Base-by-base conservation (phyloP, 306 rosid species). In the Acacia melanoxylon region DNA sequence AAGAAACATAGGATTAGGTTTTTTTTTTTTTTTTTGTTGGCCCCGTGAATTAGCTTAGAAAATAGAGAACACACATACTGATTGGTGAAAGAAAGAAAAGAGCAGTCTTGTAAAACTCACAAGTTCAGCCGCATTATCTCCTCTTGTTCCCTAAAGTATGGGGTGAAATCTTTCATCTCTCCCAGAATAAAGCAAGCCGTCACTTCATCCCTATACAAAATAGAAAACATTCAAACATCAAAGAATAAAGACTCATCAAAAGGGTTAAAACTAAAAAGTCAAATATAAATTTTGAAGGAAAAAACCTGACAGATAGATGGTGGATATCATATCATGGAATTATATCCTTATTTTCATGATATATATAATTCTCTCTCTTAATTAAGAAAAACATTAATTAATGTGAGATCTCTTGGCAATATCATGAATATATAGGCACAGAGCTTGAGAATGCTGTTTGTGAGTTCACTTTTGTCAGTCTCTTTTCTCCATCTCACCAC, bases 381-480 rank as follows among this genome's bases (percentile, higher is more conserved):
- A 46, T 67, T 54, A 65, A 73, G 67, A 40, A 63, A 27, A 69
- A 61, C 24, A 61, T 68, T 72, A 25, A 42, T 13, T 37, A 37
- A 37, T 62, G 19, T 52, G 7, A 5, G 4, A 1, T 5, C 14
- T 65, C 33, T 24, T 4, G 67, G 17, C 66, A 6, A 61, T 77
- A 27, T 65, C 58, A 42, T 68, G 72, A 77, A 72, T 42, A 81
- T 82, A 16, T 82, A 81, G 73, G 84, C 81, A 83, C 79, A 80
- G 85, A 24, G 74, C 68, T 74, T 73, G 40, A 58, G 49, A 63
- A 31, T 77, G 77, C 86, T 83, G 78, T 83, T 81, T 84, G 83
- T 67, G 78, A 77, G 78, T 66, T 82, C 74, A 62, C 79, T 75
- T 78, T 78, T 84, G 89, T 88, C 88, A 85, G 88, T 84, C 79